A percentile compares a stretch with the other conserved stretches of the same genome.
Evolutionary conservation across 768 basidiomycete genomes (phyloP).

Genomic region (Leccinellum albellum): DNA sequence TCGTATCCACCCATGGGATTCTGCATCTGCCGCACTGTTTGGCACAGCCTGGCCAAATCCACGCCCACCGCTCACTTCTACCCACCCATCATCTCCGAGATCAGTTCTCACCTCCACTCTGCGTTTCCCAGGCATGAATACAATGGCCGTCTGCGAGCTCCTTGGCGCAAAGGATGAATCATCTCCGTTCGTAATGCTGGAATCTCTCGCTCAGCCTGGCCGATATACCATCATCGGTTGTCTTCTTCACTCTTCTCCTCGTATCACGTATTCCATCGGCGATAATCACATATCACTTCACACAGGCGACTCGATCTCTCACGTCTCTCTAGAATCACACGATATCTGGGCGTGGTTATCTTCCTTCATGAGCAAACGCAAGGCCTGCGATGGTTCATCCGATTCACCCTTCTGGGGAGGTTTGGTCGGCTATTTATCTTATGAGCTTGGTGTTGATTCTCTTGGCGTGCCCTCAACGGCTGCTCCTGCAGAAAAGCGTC

Average conservation of each 20-base stretch:
- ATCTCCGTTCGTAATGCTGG: constrained; percentile 65
- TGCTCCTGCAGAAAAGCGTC: constrained; percentile 30
- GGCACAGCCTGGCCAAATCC: constrained; percentile 59
- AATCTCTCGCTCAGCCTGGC: constrained; percentile 75
- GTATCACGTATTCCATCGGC: constrained; percentile 54
- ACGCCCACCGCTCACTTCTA: constrained; percentile 19
- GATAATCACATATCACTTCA: constrained; percentile 47
- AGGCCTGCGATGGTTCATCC: constrained; percentile 43
- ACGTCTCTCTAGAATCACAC: constrained; percentile 42
- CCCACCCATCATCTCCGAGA: constrained; percentile 19
- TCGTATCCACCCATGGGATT: constrained; percentile 40
- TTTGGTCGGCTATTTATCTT: constrained; percentile 71
- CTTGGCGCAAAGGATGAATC: constrained; percentile 57
- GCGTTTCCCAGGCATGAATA: constrained; percentile 39
- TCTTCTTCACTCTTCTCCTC: constrained; percentile 49
- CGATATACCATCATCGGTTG: constrained; percentile 70
- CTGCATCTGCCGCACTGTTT: constrained; percentile 33
- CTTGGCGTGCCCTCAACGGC: constrained; percentile 43
- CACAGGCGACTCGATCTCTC: constrained; percentile 32
- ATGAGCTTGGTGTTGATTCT: constrained; percentile 68
- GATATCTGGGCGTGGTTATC: constrained; percentile 76
- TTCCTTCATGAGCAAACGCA: constrained; percentile 57
- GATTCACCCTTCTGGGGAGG: constrained; percentile 83
- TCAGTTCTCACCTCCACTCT: constrained; percentile 39
- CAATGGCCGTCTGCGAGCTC: constrained; percentile 54